Evolutionary conservation across 768 basidiomycete genomes (phyloP).

Genomic region (Termitomyces sp.): DNA sequence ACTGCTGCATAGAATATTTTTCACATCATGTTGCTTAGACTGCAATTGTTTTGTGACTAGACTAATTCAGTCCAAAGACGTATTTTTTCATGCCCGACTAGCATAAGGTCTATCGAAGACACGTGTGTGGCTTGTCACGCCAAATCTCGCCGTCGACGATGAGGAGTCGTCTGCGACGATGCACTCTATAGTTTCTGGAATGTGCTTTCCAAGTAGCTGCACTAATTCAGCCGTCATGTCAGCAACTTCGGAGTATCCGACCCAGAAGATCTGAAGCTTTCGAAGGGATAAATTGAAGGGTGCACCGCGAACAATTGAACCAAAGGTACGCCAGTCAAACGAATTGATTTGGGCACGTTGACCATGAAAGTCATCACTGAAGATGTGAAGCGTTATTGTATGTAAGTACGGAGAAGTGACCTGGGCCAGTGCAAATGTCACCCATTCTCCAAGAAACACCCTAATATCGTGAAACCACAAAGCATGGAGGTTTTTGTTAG

Average conservation of each 20-base stretch:
- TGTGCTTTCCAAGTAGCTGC: not conserved
- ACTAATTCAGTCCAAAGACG: too few species aligned
- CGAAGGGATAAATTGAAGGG: not conserved
- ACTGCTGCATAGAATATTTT: too few species aligned
- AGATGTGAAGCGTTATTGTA: constrained; percentile 7
- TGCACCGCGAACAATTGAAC: constrained; percentile 1
- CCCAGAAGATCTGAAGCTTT: constrained; percentile 4
- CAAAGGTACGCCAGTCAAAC: constrained; percentile 7
- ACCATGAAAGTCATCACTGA: not conserved
- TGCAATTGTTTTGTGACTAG: too few species aligned
- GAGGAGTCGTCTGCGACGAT: not conserved
- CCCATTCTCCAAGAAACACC: constrained; percentile 1
- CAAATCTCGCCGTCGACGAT: not conserved
- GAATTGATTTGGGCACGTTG: not conserved
- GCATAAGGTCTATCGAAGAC: constrained; percentile 4
- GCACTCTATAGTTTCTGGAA: not conserved
- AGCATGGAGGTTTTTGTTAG: constrained; percentile 5
- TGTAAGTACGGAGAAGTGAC: constrained; percentile 6
- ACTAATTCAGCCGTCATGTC: not conserved
- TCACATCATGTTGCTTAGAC: too few species aligned
- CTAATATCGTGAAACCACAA: constrained; percentile 10
- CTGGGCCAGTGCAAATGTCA: not conserved
- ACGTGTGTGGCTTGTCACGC: constrained; percentile 6
- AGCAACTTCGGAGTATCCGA: not conserved
- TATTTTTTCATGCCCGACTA: not conserved